Evolutionary conservation across 805 yeast genomes (phyloP).

Genomic region (Cephaloascus albidus): DNA sequence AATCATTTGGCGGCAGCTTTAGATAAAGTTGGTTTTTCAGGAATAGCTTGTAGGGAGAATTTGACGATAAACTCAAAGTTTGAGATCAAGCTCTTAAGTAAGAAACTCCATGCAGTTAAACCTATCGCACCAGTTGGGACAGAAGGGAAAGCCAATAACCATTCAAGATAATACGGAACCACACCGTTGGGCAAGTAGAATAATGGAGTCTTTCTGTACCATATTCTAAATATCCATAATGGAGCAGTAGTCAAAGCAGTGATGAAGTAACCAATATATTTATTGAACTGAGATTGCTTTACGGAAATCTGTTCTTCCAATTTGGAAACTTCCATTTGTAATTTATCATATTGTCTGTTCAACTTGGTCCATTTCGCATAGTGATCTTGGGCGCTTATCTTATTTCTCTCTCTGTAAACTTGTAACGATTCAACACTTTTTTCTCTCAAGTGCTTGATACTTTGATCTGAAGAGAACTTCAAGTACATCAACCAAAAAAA

Average conservation of each 20-base stretch:
- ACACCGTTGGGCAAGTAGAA: slow-evolving; percentile 49
- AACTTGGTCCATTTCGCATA: slow-evolving; percentile 95
- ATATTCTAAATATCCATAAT: slow-evolving; percentile 36
- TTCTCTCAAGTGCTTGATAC: slow-evolving; percentile 13
- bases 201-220: slow-evolving; percentile 44
- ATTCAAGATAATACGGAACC: slow-evolving; percentile 46
- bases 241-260: slow-evolving; percentile 35
- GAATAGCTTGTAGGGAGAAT: slow-evolving; percentile 2
- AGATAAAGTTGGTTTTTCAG: not conserved
- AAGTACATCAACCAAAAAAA: slow-evolving; percentile 28
- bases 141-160: slow-evolving; percentile 55
- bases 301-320: slow-evolving; percentile 27
- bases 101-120: slow-evolving; percentile 45
- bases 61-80: not conserved
- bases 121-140: slow-evolving; percentile 57
- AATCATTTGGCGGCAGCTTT: too few relatives aligned
- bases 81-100: slow-evolving; percentile 21
- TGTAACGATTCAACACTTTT: slow-evolving; percentile 34
- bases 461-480: slow-evolving; percentile 22
- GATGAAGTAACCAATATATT: slow-evolving; percentile 20
- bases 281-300: slow-evolving; percentile 23
- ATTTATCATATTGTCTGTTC: slow-evolving; percentile 58
- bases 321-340: slow-evolving; percentile 40
- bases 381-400: slow-evolving; percentile 81
- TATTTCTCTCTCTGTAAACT: slow-evolving; percentile 42